Conservation (phyloP, 768 basidiomycete genomes). For the Pleurotus giganteus region DNA sequence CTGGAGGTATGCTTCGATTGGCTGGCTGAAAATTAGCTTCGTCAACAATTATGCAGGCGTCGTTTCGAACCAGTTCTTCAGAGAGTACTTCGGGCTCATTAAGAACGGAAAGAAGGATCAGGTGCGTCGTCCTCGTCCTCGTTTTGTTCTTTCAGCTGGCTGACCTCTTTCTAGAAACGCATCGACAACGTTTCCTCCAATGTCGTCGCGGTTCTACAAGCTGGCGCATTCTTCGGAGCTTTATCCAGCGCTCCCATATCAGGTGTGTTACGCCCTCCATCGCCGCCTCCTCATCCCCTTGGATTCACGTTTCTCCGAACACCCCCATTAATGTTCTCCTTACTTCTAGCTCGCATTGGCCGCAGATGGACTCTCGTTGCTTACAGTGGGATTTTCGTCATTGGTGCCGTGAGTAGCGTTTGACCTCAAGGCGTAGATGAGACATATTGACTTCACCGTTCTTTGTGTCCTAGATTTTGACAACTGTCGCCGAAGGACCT, state of each 20-base stretch:
- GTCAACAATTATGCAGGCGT: slow-evolving; percentile 10
- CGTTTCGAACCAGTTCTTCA: slow-evolving; percentile 8
- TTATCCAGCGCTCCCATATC: slow-evolving; percentile 70
- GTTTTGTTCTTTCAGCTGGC: background rate
- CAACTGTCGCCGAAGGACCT: slow-evolving; percentile 44
- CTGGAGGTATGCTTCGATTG: background rate
- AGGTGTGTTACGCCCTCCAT: slow-evolving; percentile 34
- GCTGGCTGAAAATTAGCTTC: background rate
- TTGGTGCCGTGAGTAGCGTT: slow-evolving; percentile 61
- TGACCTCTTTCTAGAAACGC: background rate
- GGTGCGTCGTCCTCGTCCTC: background rate
- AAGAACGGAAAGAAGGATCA: background rate
- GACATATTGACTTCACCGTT: slow-evolving; percentile 36
- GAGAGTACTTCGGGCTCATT: background rate
- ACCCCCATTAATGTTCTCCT: background rate
- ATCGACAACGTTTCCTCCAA: slow-evolving; percentile 63
- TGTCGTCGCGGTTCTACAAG: slow-evolving; percentile 85
- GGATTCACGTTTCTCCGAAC: background rate
- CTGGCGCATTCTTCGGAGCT: slow-evolving; percentile 87
- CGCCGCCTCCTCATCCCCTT: background rate
- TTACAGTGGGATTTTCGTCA: slow-evolving; percentile 60
- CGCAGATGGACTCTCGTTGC: slow-evolving; percentile 60
- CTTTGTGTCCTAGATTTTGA: slow-evolving; percentile 46
- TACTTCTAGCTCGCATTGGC: slow-evolving; percentile 54
- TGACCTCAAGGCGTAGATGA: background rate